These are phyloP conservation scores for Mycena latifolia DNA, from an alignment of 768 basidiomycete genomes.

Conservation along the genomic window DNA sequence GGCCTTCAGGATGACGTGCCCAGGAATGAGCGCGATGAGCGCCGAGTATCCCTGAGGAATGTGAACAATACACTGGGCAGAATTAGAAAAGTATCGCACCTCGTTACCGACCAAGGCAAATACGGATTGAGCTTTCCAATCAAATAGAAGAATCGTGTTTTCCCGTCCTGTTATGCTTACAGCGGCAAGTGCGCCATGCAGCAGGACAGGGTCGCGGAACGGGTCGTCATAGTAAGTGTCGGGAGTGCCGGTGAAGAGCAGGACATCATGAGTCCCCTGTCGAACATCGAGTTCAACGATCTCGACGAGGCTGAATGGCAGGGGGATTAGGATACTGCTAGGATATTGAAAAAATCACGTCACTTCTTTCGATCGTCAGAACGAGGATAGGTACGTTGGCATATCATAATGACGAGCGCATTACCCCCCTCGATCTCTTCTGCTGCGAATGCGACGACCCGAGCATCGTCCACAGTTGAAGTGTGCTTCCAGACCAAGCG, in stretches of 20 bases:
- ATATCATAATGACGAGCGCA: constrained; percentile 5
- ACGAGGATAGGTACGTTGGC: neutral
- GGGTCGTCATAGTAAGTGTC: no score
- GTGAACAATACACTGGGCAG: no score
- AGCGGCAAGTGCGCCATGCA: no score
- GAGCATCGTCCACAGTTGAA: neutral
- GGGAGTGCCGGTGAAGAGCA: neutral
- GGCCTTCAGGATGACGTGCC: no score
- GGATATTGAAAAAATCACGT: neutral
- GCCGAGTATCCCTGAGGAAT: no score
- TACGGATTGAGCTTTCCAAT: no score
- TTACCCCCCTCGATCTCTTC: constrained; percentile 12
- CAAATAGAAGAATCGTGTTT: no score
- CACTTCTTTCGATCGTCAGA: neutral
- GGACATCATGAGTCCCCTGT: neutral
- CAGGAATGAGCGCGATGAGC: no score
- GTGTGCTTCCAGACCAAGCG: constrained; percentile 19
- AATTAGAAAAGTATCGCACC: no score
- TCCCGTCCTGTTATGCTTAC: no score
- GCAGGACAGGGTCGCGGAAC: no score
- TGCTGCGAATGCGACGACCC: constrained; percentile 6
- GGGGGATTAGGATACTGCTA: neutral
- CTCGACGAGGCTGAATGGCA: constrained; percentile 13
- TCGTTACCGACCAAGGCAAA: no score
- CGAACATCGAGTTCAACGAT: constrained; percentile 10